Conservation (phyloP, 2,329 filamentous ascomycete species). For the Whalleya microplaca region DNA sequence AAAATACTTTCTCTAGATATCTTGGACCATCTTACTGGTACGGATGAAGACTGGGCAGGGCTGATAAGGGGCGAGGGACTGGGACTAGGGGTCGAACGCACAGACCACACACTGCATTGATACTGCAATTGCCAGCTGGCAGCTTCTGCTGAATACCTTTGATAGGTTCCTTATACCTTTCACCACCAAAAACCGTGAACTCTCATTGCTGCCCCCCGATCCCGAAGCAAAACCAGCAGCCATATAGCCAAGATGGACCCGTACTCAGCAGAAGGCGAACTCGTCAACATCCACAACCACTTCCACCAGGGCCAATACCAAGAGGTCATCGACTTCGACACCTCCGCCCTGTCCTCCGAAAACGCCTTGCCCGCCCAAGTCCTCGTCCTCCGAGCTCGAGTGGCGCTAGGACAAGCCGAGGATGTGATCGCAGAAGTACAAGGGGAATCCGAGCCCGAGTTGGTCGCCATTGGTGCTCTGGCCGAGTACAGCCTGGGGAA, state of each 20-base stretch:
- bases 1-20: no score
- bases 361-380: conserved; percentile 79
- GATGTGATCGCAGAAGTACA: conserved; percentile 72
- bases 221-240: not conserved
- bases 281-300: conserved; percentile 72
- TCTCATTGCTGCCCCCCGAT: not conserved
- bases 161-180: not conserved
- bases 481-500: conserved; percentile 69
- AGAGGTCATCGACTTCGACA: conserved; percentile 84
- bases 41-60: no score
- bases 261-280: conserved; percentile 71
- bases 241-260: conserved; percentile 61
- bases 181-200: conserved; percentile 1
- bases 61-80: no score
- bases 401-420: conserved; percentile 78
- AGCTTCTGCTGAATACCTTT: conserved; percentile 8
- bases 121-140: conserved; percentile 23
- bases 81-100: conserved; percentile 1
- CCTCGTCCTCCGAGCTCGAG: conserved; percentile 78
- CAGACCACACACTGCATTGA: conserved; percentile 10
- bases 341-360: conserved; percentile 73
- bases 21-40: no score
- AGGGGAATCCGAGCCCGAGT: conserved; percentile 68
- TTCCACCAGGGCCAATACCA: conserved; percentile 85
- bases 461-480: conserved; percentile 76